Conservation (phyloP, 257 asterid genomes). For the Striga asiatica region DNA sequence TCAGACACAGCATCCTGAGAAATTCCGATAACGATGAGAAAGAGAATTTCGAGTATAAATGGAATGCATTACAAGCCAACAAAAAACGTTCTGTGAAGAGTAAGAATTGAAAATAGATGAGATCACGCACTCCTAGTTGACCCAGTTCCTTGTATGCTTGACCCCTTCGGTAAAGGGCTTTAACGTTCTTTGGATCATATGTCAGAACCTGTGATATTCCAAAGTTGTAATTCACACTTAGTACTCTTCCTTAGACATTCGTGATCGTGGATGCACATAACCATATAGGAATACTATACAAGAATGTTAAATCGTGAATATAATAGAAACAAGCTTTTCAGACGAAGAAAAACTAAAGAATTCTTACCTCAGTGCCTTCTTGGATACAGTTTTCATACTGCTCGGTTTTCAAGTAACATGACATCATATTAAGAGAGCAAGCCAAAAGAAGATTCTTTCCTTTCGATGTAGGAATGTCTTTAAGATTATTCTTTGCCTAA, state of each 20-base stretch:
- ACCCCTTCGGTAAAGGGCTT: constrained; percentile 93
- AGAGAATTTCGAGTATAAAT: constrained; percentile 1
- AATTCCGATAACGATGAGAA: constrained; percentile 5
- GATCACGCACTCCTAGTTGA: constrained; percentile 52
- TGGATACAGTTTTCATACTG: constrained; percentile 63
- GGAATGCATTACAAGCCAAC: constrained; percentile 6
- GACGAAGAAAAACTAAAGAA: neutral
- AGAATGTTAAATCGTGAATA: no score
- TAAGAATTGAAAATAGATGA: constrained; percentile 11
- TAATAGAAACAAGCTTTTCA: constrained; percentile 7
- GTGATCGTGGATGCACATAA: constrained; percentile 1
- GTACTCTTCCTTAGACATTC: constrained; percentile 5
- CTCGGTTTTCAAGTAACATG: constrained; percentile 79
- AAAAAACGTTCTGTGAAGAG: constrained; percentile 13
- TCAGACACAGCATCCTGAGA: constrained; percentile 81
- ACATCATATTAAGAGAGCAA: constrained; percentile 94
- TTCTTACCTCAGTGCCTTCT: constrained; percentile 92
- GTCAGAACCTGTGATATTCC: constrained; percentile 56
- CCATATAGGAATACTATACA: neutral
- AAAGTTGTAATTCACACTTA: constrained; percentile 10
- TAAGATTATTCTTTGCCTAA: constrained; percentile 86
- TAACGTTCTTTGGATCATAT: constrained; percentile 55
- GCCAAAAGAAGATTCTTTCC: constrained; percentile 54
- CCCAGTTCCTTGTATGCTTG: constrained; percentile 78
- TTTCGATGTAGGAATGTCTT: constrained; percentile 51